Percentiles rank a stretch among this genome's conserved stretches.
Conservation (phyloP, 192 early-diverging fungal genomes). For the Backusella australiensis region DNA sequence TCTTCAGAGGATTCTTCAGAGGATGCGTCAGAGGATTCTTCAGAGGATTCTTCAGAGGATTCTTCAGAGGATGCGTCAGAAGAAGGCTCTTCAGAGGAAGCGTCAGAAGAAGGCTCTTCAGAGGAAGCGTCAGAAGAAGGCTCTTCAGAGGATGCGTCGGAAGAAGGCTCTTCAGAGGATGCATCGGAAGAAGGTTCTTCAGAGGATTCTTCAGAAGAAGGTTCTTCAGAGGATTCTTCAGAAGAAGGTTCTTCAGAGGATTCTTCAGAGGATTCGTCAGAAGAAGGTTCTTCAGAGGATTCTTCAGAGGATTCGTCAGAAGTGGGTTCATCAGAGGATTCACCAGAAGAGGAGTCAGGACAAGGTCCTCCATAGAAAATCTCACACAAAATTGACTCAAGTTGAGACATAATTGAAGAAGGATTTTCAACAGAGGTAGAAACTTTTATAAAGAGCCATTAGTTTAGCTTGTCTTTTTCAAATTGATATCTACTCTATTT, state of each 20-base stretch:
- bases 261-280: not conserved
- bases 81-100: not conserved
- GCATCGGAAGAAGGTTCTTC: not conserved
- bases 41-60: not conserved
- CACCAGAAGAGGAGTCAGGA: not conserved
- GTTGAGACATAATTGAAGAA: not conserved
- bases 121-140: not conserved
- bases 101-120: not conserved
- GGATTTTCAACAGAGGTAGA: not conserved
- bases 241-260: not conserved
- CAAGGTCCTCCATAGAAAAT: not conserved
- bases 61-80: not conserved
- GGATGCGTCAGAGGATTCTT: not conserved
- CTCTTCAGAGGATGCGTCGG: not conserved
- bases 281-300: not conserved
- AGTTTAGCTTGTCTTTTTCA: not conserved
- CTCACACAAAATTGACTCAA: not conserved
- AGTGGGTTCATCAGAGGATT: too few relatives aligned
- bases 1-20: not conserved
- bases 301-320: too few relatives aligned
- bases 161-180: not conserved
- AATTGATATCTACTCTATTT: not conserved
- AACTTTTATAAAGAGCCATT: not conserved
- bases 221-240: not conserved
- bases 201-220: not conserved